Evolutionary conservation across 805 yeast species (phyloP), one percentile per base, ranked within the genome.

Genomic region (Ogataea ganodermae): DNA sequence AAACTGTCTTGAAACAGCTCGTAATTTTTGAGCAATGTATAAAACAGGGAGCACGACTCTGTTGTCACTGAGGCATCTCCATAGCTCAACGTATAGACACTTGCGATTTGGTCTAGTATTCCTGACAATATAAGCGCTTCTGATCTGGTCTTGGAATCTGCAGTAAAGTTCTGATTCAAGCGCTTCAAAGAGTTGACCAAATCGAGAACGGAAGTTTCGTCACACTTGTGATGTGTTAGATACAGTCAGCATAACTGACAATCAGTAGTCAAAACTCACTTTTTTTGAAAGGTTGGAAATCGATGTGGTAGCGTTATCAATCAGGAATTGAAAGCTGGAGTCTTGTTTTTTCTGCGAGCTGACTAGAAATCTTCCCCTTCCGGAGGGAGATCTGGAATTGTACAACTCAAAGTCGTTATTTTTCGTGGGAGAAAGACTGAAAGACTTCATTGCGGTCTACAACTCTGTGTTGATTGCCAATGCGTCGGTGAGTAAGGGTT

Each of bases 241-340:
- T 16, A 38, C 39, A 13, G 2, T 3, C 14, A 42, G 10, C 17
- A 42, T 16, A 14, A 5, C 6, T 6, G 18, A 43, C 10, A 14
- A 2, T 13, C 14, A 4, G 3, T 6, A 17, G 33, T 14, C 13
- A 18, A 16, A 14, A 46, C 52, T 9, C 35, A 56, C 60, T 37
- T 44, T 54, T 21, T 44, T 45, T 6, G 44, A 18, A 9, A 45
- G 44, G 22, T 31, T 26, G 16, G 27, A 13, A 3, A 51, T 28
- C 4, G 51, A 24, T 18, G 17, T 49, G 12, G 38, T 40, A 21
- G 51, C 50, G 17, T 50, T 53, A 35, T 51, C 55, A 9, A 56
- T 30, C 18, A 56, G 33, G 31, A 46, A 56, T 18, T 50, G 58
- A 28, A 56, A 56, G 23, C 58, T 52, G 1, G 58, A 51, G 35